Conservation (phyloP, 2,329 filamentous ascomycete species). For the Pezizomycotina sp. region DNA sequence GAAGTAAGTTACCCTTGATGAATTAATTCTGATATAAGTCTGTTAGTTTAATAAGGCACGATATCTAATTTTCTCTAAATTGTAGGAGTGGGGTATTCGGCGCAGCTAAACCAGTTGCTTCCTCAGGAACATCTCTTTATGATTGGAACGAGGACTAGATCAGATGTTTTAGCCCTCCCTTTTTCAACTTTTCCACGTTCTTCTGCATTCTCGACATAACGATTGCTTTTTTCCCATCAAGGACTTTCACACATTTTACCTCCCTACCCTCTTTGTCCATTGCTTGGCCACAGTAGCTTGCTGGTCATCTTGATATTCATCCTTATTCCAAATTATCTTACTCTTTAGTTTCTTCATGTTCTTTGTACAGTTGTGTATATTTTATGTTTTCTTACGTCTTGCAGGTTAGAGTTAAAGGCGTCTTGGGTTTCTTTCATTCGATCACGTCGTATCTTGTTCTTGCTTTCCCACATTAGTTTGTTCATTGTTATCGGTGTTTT, state of each 20-base stretch:
- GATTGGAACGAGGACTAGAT: conserved; percentile 19
- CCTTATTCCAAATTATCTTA: conserved; percentile 3
- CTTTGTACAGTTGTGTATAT: conserved; percentile 2
- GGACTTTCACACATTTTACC: background rate
- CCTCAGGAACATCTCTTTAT: conserved; percentile 17
- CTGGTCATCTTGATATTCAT: conserved; percentile 15
- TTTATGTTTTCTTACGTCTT: too few species aligned
- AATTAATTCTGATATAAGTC: background rate
- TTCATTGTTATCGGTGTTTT: conserved; percentile 8
- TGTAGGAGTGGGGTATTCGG: conserved; percentile 6
- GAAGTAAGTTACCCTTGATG: conserved; percentile 31
- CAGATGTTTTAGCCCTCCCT: too few species aligned
- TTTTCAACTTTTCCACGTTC: too few species aligned
- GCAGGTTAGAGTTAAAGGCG: too few species aligned
- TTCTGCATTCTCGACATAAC: background rate
- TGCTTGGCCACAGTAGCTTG: conserved; percentile 8
- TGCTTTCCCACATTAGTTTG: conserved; percentile 1
- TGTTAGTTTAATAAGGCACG: conserved; percentile 14
- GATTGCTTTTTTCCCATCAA: background rate
- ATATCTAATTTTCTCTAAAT: conserved; percentile 5
- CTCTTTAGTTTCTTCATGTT: background rate
- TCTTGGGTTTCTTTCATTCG: too few species aligned
- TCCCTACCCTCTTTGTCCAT: background rate
- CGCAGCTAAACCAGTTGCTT: conserved; percentile 5
- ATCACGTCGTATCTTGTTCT: conserved; percentile 2